Conservation (phyloP, 805 yeast species). For the Hemisphaericaspora nanyangensis region DNA sequence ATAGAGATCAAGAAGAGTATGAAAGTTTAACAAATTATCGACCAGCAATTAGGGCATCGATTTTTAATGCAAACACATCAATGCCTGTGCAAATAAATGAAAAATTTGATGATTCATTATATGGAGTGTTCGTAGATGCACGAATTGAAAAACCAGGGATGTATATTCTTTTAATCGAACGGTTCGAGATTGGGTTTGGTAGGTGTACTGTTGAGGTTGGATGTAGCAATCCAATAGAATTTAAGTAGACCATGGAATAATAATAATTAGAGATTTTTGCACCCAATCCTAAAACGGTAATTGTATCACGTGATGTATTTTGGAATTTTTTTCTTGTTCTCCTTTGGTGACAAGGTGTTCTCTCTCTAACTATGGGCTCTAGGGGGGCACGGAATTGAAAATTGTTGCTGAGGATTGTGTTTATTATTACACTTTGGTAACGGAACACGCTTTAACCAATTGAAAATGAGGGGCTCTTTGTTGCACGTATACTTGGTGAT, state of each 20-base stretch:
- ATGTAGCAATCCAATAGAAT: constrained; percentile 8
- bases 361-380: no score
- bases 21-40: constrained; percentile 29
- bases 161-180: constrained; percentile 42
- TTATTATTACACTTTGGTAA: no score
- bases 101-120: constrained; percentile 38
- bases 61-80: constrained; percentile 28
- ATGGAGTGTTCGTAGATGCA: constrained; percentile 42
- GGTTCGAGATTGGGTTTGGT: constrained; percentile 48
- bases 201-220: constrained; percentile 37
- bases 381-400: no score
- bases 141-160: constrained; percentile 19
- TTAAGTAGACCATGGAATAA: no score
- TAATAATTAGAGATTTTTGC: not conserved
- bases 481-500: constrained; percentile 5
- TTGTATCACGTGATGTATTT: no score
- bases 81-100: constrained; percentile 32
- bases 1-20: constrained; percentile 6
- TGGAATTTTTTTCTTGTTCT: no score
- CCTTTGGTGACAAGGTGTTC: no score
- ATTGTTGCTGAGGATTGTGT: no score
- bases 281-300: not conserved
- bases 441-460: no score
- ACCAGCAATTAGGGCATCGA: constrained; percentile 44
- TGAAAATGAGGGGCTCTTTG: not conserved